phyloP scores from a whole-genome alignment of 1,139 yeast genomes.

The Wickerhamomyces sp. region DNA sequence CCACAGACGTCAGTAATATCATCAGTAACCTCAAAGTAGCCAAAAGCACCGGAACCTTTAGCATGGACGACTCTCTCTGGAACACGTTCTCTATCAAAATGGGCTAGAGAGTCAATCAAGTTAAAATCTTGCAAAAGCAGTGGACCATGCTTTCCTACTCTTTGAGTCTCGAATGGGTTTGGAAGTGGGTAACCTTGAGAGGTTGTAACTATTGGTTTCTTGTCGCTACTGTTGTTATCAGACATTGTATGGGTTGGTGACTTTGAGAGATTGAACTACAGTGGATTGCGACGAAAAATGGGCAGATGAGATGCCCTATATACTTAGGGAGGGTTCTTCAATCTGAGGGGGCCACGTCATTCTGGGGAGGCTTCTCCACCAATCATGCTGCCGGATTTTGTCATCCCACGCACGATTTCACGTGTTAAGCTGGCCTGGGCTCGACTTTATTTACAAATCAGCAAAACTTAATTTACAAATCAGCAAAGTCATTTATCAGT shows the following conservation, averaged over 20 bases:
- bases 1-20: conserved; percentile 47
- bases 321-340: too few relatives aligned
- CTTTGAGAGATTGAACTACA: background rate
- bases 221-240: conserved; percentile 5
- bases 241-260: conserved; percentile 7
- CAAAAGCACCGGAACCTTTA: conserved; percentile 61
- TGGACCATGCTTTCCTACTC: conserved; percentile 55
- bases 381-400: conserved; percentile 7
- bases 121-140: conserved; percentile 52
- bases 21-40: conserved; percentile 55
- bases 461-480: too few relatives aligned
- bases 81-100: conserved; percentile 55
- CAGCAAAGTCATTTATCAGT: too few relatives aligned
- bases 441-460: too few relatives aligned
- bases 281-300: too few relatives aligned
- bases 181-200: conserved; percentile 67
- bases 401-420: too few relatives aligned
- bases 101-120: conserved; percentile 51
- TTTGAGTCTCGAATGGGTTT: conserved; percentile 59
- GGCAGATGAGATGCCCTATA: too few relatives aligned
- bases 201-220: conserved; percentile 37
- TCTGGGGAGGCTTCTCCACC: too few relatives aligned
- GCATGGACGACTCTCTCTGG: conserved; percentile 66
- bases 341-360: background rate
- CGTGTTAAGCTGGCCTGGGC: too few relatives aligned